Base-by-base conservation (phyloP, 1,284 basidiomycete species). In the Ceraceosorus guamensis region DNA sequence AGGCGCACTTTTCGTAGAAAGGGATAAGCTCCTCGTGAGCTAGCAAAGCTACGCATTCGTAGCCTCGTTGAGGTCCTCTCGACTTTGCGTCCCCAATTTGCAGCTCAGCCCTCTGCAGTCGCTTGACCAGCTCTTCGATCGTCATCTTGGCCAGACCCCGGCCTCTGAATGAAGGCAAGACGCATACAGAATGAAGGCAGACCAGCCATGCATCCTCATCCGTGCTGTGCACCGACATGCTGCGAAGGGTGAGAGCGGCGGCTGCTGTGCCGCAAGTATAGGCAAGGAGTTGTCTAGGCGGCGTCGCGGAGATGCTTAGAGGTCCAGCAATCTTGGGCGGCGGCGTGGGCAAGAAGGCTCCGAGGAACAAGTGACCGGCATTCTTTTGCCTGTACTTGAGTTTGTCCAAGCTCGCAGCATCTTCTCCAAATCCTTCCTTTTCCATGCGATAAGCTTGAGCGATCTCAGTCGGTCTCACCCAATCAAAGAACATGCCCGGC, bases 341-440 rank as follows among this genome's bases (percentile, higher is more conserved):
- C 2, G 70, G 63, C 48, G 63, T 16, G 31, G 65, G 60, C 3
- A 73, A 50, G 41, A 70, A 75, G 3, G 67, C 67, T 18, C 73
- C 73, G 0, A 74, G 39, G 46, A 73, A 71, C 16, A 75, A 63
- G 48, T 75, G 67, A 0, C 72, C 70, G 7, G 73, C 73, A 7
- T 57, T 53, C 0, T 61, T 62, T 43, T 73, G 67, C 4, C 73
- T 67, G 7, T 64, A 62, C n/a, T 53, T 59, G n/a, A 71, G 52
- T 41, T 61, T 62, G 16, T 72, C 67, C 44, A 66, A 59, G 48
- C 60, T 57, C 32, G 66, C 68, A 11, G 64, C 61, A 50, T 74
- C 70, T 46, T 73, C 73, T 7, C 62, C 61, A 33, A 60, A 68
- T 24, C 62, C 57, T 39, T 64, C 54, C 0, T 54, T 53, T 44